Evolutionary conservation across 140 eudicot species (phyloP).

Genomic region (Ambrosia hybrid): DNA sequence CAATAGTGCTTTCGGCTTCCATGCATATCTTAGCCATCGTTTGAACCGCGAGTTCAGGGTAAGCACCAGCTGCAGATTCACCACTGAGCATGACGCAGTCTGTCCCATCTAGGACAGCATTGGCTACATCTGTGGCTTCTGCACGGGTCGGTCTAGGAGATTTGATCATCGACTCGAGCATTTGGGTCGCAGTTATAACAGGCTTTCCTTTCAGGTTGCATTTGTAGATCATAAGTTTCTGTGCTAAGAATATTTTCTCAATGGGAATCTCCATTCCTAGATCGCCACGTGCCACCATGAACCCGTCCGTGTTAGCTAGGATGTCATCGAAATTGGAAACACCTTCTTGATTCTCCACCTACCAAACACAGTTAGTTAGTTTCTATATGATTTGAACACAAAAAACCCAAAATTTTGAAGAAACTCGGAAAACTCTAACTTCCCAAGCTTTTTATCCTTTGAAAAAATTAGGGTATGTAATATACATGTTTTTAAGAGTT

Average conservation of each 20-base stretch:
- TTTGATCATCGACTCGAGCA: conserved; percentile 61
- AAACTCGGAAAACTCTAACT: no score
- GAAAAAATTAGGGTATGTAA: no score
- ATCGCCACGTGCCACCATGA: conserved; percentile 55
- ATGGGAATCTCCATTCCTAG: conserved; percentile 55
- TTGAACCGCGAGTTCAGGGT: conserved; percentile 44
- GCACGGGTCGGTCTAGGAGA: conserved; percentile 53
- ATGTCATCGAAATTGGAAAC: conserved; percentile 43
- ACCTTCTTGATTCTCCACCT: conserved; percentile 55
- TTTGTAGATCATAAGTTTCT: conserved; percentile 41
- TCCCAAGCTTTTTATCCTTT: no score
- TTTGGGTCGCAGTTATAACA: conserved; percentile 49
- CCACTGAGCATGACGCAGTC: conserved; percentile 60
- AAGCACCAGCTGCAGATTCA: conserved; percentile 52
- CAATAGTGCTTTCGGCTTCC: conserved; percentile 41
- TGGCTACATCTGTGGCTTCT: conserved; percentile 55
- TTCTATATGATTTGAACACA: background rate
- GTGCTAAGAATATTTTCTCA: conserved; percentile 52
- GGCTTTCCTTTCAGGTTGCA: conserved; percentile 49
- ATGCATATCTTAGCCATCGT: conserved; percentile 54
- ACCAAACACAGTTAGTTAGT: background rate
- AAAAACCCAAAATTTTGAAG: no score
- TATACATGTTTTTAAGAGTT: no score
- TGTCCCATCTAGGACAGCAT: conserved; percentile 53
- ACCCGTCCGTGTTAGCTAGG: conserved; percentile 38